Conservation (phyloP, 2,329 filamentous ascomycete genomes). For the Chalaropsis ovoidea region DNA sequence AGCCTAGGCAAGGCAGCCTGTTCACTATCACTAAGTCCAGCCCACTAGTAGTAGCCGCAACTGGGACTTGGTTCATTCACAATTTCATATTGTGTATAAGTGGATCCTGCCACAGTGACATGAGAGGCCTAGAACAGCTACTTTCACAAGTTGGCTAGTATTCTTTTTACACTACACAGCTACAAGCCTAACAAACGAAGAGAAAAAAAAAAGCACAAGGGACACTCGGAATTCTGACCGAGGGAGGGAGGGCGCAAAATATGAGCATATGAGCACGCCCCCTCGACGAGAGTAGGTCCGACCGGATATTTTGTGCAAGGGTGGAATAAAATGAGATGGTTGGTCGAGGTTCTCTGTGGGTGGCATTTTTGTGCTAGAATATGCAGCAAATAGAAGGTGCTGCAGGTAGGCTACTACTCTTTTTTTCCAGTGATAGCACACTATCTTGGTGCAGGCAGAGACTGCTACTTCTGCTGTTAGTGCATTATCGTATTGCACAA, state of each 20-base stretch:
- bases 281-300: conserved; percentile 5
- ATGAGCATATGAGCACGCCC: not conserved
- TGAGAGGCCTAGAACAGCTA: not conserved
- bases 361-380: not conserved
- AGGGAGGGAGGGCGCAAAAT: not conserved
- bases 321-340: conserved; percentile 12
- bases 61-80: not conserved
- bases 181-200: not conserved
- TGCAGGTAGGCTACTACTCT: not conserved
- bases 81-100: not conserved
- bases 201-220: not conserved
- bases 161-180: not conserved
- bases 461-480: not conserved
- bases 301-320: conserved; percentile 6
- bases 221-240: not conserved
- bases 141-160: not conserved
- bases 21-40: not conserved
- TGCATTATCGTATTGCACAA: not conserved
- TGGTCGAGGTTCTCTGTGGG: not conserved
- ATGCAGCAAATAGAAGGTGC: not conserved
- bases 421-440: not conserved
- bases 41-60: not conserved
- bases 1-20: not conserved
- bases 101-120: no score
- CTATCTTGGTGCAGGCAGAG: not conserved